Percentiles rank a stretch among this genome's conserved stretches.
Evolutionary conservation across 257 asterid genomes (phyloP).

Genomic region (Capsicum chinense): DNA sequence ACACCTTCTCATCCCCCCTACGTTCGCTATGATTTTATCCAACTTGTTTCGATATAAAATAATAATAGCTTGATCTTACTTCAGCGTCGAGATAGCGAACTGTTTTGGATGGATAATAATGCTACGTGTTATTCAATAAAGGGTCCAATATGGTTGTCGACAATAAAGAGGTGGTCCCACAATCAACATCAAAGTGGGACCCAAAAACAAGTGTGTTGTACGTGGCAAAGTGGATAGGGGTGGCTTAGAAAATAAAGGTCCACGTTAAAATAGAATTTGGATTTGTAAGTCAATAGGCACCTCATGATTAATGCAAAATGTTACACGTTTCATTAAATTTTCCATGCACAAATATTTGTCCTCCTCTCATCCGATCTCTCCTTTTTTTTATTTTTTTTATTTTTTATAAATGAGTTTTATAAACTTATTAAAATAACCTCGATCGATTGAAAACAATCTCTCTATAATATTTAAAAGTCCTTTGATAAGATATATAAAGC

Average conservation of each 20-base stretch:
- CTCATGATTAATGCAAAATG: background rate
- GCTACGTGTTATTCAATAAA: background rate
- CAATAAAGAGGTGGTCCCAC: background rate
- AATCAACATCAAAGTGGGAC: background rate
- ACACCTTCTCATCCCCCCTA: too few species aligned
- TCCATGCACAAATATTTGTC: background rate
- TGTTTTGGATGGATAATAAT: background rate
- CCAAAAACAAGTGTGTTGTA: background rate
- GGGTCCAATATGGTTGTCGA: background rate
- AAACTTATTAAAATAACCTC: too few species aligned
- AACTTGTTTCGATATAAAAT: too few species aligned
- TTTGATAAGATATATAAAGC: too few species aligned
- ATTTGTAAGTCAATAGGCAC: constrained; percentile 4
- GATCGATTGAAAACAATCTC: too few species aligned
- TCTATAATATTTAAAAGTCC: too few species aligned
- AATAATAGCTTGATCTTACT: too few species aligned
- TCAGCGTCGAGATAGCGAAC: too few species aligned
- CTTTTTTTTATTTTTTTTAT: background rate
- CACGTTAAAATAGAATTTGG: background rate
- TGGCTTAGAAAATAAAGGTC: background rate
- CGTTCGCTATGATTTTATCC: too few species aligned
- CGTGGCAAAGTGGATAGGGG: background rate
- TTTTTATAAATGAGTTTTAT: too few species aligned
- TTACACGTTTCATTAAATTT: background rate
- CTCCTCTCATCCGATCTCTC: background rate